Base-by-base conservation (phyloP, 1,284 basidiomycete genomes). In the Mycena citricolor region DNA sequence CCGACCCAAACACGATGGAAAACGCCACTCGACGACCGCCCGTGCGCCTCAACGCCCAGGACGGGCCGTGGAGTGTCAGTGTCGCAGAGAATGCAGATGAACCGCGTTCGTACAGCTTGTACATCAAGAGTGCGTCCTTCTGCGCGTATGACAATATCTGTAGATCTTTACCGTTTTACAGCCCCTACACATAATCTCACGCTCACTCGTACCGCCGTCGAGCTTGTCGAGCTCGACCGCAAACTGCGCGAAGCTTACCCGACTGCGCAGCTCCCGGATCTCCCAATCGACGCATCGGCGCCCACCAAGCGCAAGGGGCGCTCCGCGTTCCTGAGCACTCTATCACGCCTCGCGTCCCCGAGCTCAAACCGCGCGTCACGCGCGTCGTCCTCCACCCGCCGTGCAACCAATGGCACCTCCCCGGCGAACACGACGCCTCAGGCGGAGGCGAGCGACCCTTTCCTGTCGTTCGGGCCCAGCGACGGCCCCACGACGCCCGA, bases 161-260 rank as follows among this genome's bases (percentile, higher is more conserved):
- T 23, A n/a, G 22, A 36, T 20, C 8, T 23, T 36, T 14, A 36
- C 59, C 57, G 48, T 59, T 50, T 59, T 43, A 30, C 67, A 86
- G 90, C 89, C 12, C 84, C 89, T 22, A 93, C 87, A 21, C 90
- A 92, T 70, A 90, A 92, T 69, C 73, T 92, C 45, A 93, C 90
- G 30, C 79, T 93, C 47, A 88, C 84, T 13, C 81, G 90, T 49
- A 81, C 81, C 43, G 77, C 77, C 32, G 71, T 74, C 55, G 90
- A 93, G 61, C 76, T 92, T 36, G 69, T 82, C 29, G 87, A 91
- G 50, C 74, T 90, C 17, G 80, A 92, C 65, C 70, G 72, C 43
- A 91, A 88, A 69, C 77, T 92, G 48, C 73, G 75, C 46, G 75
- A 81, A 42, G 61, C 75, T 19, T 67, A 79, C 59, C 74, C 79